Percentiles rank a stretch among this genome's conserved stretches.
These are phyloP conservation scores for Vickermania ingenoplastis DNA, from an alignment of 208 protist species.

Conservation along the genomic window DNA sequence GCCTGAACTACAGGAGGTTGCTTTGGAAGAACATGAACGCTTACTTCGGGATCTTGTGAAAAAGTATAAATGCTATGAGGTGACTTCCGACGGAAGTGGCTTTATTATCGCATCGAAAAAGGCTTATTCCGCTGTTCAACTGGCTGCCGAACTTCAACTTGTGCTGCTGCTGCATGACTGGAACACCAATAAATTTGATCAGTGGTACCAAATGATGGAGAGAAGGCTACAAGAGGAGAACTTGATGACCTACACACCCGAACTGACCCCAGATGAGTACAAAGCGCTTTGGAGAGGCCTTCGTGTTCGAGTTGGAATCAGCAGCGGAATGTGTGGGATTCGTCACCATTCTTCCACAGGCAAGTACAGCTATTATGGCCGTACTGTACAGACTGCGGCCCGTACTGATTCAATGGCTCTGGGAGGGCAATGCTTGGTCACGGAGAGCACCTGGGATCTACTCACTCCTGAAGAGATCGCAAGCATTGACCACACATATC, in stretches of 20 bases:
- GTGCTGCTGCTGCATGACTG: background rate
- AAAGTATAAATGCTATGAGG: background rate
- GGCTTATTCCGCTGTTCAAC: background rate
- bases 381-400: background rate
- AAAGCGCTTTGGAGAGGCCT: background rate
- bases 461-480: background rate
- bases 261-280: background rate
- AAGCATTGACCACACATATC: background rate
- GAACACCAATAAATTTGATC: background rate
- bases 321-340: background rate
- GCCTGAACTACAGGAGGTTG: background rate
- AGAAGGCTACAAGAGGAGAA: background rate
- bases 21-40: background rate
- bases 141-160: background rate
- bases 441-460: background rate
- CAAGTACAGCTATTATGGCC: background rate
- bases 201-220: background rate
- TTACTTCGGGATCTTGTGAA: background rate
- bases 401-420: background rate
- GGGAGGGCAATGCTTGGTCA: background rate
- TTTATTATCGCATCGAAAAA: background rate
- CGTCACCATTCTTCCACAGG: background rate
- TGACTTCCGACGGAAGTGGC: background rate
- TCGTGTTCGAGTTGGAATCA: background rate
- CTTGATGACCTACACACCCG: background rate